phyloP scores from a whole-genome alignment of 2,329 filamentous ascomycete species.

The Trichophyton rubrum region DNA sequence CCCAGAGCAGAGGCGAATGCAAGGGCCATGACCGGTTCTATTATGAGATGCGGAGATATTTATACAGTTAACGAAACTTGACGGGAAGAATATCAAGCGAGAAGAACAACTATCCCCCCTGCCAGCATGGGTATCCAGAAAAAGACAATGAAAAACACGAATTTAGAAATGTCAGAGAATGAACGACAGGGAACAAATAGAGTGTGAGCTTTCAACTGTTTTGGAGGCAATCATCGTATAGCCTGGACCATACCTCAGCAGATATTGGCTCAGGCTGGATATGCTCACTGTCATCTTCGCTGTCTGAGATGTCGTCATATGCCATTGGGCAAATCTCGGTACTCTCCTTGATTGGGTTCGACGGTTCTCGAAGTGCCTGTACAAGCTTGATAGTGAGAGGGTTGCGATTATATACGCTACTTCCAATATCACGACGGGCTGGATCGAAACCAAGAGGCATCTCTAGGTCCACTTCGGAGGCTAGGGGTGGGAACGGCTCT shows the following conservation, averaged over 20 bases:
- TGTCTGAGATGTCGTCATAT: background rate
- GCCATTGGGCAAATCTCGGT: background rate
- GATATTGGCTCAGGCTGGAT: background rate
- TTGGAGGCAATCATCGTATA: conserved; percentile 12
- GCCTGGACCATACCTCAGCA: conserved; percentile 11
- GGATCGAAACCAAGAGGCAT: background rate
- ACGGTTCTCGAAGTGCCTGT: background rate
- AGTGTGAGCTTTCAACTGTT: background rate
- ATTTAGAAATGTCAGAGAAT: background rate
- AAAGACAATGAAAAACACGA: background rate
- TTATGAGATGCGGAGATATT: background rate
- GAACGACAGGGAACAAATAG: background rate
- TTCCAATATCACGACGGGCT: background rate
- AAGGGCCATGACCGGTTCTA: background rate
- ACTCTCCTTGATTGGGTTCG: too few species aligned
- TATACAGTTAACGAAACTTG: background rate
- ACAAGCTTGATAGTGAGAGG: background rate
- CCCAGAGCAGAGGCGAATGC: background rate
- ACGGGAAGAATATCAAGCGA: background rate
- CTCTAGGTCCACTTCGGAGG: background rate
- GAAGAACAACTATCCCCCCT: background rate
- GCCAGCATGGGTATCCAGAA: background rate
- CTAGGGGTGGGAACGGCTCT: background rate
- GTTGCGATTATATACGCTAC: background rate
- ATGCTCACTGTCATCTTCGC: background rate